Evolutionary conservation across 2,329 filamentous ascomycete genomes (phyloP), one percentile per base, ranked within the genome.

Genomic region (Apiospora koreana): DNA sequence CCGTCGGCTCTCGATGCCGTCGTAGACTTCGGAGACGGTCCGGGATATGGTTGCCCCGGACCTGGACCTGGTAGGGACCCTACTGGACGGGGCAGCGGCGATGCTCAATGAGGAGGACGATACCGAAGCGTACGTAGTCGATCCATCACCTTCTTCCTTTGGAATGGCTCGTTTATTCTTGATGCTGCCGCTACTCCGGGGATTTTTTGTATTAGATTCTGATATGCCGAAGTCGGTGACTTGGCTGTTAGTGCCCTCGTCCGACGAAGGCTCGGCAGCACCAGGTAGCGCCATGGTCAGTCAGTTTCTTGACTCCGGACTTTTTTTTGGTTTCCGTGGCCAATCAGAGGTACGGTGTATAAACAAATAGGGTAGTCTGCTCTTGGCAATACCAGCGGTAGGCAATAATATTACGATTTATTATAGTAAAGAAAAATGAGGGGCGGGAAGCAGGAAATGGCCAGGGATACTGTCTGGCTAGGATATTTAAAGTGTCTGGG

Each of bases 21-120:
- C 82, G 38, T 80, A 77, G 9, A 83, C 77, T 67, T 83, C 81
- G 0, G 81, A 82, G 8, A 83, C 75, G 38, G 78, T 80, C 66
- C 78, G 76, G 4, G 81, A 79, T 4, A 81, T 71, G 23, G 71
- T 35, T 18, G 72, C 35, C 23, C 73, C 74, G 31, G 72, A 31
- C 18, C 58, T 35, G 14, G 41, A 43, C 14, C 41, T 42, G 18
- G 70, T 68, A 28, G 23, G 23, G 31, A 58, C 10, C 16, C 35
- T 31, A 18, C 16, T 46, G 25, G 38, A 18, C 31, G 16, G 50
- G 7, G 35, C 21, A 31, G 54, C 21, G 18, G n/a, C n/a, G 54
- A 62, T 31, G 62, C 45, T 45, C 41, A 14, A n/a, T 8, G 62
- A 41, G 10, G 67, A 64, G 28, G 35, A 50, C 23, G 54, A 23